Evolutionary conservation across 1,284 basidiomycete species (phyloP).

Genomic region (Mrakiaceae sp.): DNA sequence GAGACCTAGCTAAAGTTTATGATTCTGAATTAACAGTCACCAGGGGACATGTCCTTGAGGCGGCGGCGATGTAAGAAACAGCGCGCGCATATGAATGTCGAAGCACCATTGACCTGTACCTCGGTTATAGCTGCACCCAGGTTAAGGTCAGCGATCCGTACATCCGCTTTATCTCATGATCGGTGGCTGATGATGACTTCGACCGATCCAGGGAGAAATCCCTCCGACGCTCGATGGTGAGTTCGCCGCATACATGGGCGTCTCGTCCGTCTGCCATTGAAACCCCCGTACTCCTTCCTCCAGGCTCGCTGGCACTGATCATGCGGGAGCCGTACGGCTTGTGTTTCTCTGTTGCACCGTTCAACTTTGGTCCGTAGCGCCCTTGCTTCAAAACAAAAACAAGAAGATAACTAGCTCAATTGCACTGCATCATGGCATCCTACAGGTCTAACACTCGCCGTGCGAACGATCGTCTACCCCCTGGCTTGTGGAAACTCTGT

Average conservation of each 20-base stretch:
- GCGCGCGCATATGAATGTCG: too few species aligned
- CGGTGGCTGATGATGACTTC: neutral
- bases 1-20: too few species aligned
- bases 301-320: slow-evolving; percentile 20
- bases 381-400: neutral
- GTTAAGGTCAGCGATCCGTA: neutral
- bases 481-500: slow-evolving; percentile 28
- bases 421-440: neutral
- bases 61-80: neutral
- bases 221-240: slow-evolving; percentile 22
- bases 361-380: slow-evolving; percentile 22
- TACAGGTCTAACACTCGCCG: slow-evolving; percentile 20
- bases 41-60: neutral
- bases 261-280: too few species aligned
- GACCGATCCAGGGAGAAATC: slow-evolving; percentile 20
- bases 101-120: neutral
- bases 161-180: too few species aligned
- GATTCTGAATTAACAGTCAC: neutral
- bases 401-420: neutral
- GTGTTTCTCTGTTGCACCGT: slow-evolving; percentile 26
- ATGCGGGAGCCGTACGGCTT: slow-evolving; percentile 25
- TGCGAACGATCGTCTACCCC: slow-evolving; percentile 26
- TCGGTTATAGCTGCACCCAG: neutral
- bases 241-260: neutral
- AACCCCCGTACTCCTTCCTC: neutral